A percentile compares a stretch with the other conserved stretches of the same genome.
Conservation (phyloP, 139 green algal species). For the Zygnema cylindricum region DNA sequence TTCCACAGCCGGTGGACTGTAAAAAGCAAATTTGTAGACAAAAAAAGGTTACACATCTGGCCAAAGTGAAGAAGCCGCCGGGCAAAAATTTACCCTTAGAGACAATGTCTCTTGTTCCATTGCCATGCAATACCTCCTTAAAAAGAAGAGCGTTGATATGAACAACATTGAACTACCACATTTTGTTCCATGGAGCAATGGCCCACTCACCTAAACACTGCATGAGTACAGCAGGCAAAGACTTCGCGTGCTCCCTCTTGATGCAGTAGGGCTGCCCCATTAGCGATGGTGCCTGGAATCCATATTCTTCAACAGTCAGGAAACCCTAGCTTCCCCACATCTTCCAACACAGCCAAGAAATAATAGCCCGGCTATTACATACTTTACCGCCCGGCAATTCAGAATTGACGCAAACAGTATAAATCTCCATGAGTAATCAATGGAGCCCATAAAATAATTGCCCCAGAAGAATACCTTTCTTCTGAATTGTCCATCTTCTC, state of each 20-base stretch:
- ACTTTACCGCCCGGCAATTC: too few species aligned
- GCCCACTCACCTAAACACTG: conserved; percentile 86
- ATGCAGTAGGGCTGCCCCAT: conserved; percentile 84
- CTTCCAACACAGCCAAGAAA: not conserved
- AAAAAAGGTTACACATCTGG: not conserved
- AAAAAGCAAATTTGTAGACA: not conserved
- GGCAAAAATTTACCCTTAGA: not conserved
- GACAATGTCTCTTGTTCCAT: too few species aligned
- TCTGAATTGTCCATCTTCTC: too few species aligned
- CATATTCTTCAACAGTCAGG: too few species aligned
- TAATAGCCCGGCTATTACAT: not conserved
- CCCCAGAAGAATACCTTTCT: too few species aligned
- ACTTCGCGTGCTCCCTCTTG: conserved; percentile 76
- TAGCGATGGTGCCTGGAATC: conserved; percentile 90
- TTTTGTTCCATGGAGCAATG: too few species aligned
- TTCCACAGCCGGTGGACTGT: conserved; percentile 86
- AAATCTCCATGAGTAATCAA: too few species aligned
- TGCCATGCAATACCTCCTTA: too few species aligned
- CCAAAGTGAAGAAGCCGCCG: not conserved
- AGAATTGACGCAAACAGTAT: too few species aligned
- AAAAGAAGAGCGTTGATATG: too few species aligned
- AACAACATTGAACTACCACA: too few species aligned
- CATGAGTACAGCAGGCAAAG: conserved; percentile 95
- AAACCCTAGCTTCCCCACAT: not conserved
- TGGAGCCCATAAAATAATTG: too few species aligned